These are phyloP conservation scores for Cardiospermum halicacabum DNA, from an alignment of 345 rosid species.

Conservation along the genomic window DNA sequence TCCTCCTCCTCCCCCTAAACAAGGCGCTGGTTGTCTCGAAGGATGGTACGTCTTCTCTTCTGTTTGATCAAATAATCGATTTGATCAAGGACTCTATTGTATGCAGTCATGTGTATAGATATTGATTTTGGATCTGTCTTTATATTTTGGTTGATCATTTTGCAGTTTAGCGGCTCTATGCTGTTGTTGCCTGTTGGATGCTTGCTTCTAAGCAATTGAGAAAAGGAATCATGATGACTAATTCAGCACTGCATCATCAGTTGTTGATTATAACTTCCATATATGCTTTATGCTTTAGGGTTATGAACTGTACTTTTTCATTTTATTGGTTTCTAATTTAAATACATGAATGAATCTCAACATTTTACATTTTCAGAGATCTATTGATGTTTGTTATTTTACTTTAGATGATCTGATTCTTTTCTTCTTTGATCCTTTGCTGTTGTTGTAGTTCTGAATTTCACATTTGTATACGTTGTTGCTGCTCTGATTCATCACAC, in stretches of 20 bases:
- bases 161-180: conserved; percentile 74
- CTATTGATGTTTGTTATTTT: background rate
- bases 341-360: background rate
- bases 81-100: too few relatives aligned
- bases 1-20: conserved; percentile 30
- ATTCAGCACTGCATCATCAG: conserved; percentile 1
- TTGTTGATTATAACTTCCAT: background rate
- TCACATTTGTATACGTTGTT: too few relatives aligned
- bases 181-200: conserved; percentile 73
- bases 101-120: too few relatives aligned
- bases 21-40: conserved; percentile 46
- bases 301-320: background rate
- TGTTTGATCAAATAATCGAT: background rate
- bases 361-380: background rate
- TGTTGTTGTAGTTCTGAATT: too few relatives aligned
- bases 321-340: background rate
- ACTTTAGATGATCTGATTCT: background rate
- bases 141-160: background rate
- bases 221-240: background rate
- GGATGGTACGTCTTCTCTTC: conserved; percentile 43
- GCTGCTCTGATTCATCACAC: too few relatives aligned
- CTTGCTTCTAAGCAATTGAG: conserved; percentile 63
- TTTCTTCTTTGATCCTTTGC: background rate
- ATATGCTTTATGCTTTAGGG: background rate
- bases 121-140: too few relatives aligned